Evolutionary conservation across 78 protist species (phyloP).

Genomic region (Dictyostelium citrinum): DNA sequence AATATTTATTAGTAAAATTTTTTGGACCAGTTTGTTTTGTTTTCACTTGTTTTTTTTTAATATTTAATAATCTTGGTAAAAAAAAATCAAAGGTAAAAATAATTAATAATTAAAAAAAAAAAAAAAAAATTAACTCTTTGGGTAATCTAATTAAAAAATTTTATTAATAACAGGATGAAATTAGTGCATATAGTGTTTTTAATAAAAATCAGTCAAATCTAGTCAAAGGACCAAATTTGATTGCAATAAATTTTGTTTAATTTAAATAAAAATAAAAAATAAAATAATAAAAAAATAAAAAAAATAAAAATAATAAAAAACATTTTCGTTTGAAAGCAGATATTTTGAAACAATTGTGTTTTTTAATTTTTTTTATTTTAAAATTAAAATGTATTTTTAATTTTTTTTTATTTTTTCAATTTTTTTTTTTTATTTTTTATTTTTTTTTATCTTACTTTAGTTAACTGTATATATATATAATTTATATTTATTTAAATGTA

Average conservation of each 20-base stretch:
- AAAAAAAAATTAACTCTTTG: no score
- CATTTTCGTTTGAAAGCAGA: no score
- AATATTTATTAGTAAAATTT: constrained; percentile 9
- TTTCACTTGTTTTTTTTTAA: not conserved
- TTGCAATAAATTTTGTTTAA: not conserved
- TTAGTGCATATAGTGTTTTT: constrained; percentile 64
- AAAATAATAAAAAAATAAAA: no score
- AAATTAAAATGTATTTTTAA: not conserved
- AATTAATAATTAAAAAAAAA: not conserved
- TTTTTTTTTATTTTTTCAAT: not conserved
- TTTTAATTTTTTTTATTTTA: no score
- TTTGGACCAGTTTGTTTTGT: constrained; percentile 45
- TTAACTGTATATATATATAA: not conserved
- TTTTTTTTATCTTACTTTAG: not conserved
- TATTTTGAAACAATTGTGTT: no score
- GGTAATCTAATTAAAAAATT: no score
- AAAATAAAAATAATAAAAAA: no score
- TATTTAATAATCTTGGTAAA: constrained; percentile 30
- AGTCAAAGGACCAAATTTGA: not conserved
- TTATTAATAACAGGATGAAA: not conserved
- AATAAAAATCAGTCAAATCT: constrained; percentile 16
- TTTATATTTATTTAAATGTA: not conserved
- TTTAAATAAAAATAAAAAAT: not conserved
- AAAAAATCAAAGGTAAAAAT: not conserved
- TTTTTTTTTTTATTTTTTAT: not conserved